A percentile compares a stretch with the other conserved stretches of the same genome.
Evolutionary conservation across 306 rosid species (phyloP).

Genomic region (Dryas drummondii): DNA sequence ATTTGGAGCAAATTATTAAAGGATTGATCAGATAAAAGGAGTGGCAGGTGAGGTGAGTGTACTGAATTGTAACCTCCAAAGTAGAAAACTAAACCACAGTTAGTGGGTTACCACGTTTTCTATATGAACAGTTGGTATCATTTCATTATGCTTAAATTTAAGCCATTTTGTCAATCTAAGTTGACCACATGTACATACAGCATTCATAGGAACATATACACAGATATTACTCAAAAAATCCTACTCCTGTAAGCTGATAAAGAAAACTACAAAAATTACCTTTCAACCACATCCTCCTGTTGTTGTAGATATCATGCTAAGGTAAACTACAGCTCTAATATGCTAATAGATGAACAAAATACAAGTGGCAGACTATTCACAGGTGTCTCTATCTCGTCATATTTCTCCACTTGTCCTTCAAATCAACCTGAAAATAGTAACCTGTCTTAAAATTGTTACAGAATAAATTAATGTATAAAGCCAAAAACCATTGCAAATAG

Average conservation of each 20-base stretch:
- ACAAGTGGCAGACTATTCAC: neutral
- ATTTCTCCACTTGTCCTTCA: constrained; percentile 95
- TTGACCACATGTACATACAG: neutral
- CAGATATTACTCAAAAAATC: neutral
- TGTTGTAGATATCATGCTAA: neutral
- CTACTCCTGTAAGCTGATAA: neutral
- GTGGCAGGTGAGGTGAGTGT: no score
- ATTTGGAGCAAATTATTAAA: no score
- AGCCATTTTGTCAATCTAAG: neutral
- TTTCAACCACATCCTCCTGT: neutral
- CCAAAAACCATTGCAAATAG: neutral
- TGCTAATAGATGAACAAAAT: neutral
- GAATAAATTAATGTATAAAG: neutral
- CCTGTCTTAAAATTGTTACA: neutral
- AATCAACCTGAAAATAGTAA: constrained; percentile 59
- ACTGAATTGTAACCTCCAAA: no score
- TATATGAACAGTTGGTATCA: neutral
- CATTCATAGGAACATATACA: neutral
- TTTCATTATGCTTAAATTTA: neutral
- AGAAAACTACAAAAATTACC: neutral
- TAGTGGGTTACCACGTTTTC: neutral
- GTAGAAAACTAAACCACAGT: neutral
- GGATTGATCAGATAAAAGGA: no score
- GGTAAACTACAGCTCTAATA: neutral
- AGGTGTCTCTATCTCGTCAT: constrained; percentile 38